Evolutionary conservation across 106 monocot species (phyloP).

Genomic region (Dioscorea zingiberensis): DNA sequence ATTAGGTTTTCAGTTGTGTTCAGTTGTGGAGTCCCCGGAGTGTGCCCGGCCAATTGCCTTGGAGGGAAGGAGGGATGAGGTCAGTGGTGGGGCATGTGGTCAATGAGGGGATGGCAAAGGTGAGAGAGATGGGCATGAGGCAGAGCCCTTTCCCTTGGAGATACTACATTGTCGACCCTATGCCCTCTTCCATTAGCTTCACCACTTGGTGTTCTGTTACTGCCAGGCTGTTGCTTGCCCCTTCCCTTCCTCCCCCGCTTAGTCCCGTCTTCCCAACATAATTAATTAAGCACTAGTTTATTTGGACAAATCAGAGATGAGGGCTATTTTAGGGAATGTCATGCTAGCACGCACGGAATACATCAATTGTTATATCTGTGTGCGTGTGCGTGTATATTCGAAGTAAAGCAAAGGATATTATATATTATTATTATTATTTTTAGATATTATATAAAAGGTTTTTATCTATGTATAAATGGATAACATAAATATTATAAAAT

Average conservation of each 20-base stretch:
- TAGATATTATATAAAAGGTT: no score
- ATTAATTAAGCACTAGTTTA: neutral
- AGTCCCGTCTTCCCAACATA: no score
- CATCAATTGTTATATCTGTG: constrained; percentile 8
- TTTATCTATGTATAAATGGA: no score
- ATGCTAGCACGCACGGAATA: constrained; percentile 14
- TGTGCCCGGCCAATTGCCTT: no score
- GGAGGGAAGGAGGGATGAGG: constrained; percentile 1
- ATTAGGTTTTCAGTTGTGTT: no score
- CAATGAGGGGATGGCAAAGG: constrained; percentile 76
- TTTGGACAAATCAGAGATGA: no score
- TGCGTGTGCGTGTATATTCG: no score
- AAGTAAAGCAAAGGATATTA: no score
- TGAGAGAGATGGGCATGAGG: constrained; percentile 92
- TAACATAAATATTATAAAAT: no score
- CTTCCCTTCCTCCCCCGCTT: constrained; percentile 13
- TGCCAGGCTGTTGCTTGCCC: constrained; percentile 28
- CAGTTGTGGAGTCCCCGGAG: no score
- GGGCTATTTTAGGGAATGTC: neutral
- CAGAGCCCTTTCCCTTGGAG: constrained; percentile 87
- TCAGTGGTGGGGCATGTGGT: constrained; percentile 9
- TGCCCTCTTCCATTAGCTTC: constrained; percentile 90
- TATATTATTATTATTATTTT: no score
- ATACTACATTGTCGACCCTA: constrained; percentile 91
- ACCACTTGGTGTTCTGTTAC: constrained; percentile 82